phyloP scores from a whole-genome alignment of 108 stramenopile species.

The Pinguiococcus pyrenoidosus region DNA sequence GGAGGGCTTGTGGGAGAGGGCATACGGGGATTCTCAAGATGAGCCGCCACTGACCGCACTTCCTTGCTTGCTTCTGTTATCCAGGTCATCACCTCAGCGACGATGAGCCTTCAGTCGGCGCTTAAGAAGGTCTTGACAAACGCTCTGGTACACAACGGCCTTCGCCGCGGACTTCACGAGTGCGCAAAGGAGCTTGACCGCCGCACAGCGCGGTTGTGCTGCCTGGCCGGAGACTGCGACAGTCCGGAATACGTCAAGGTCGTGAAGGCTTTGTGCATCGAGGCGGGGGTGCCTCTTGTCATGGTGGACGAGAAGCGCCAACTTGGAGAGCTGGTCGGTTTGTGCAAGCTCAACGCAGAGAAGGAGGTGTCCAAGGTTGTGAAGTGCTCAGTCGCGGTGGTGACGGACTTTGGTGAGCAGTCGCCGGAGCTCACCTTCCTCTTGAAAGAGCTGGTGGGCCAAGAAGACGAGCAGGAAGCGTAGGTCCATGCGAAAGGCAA shows the following conservation, averaged over 20 bases:
- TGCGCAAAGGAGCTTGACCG: constrained; percentile 96
- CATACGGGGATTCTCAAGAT: no score
- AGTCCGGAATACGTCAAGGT: constrained; percentile 98
- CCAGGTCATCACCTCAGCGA: no score
- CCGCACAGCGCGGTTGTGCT: constrained; percentile 90
- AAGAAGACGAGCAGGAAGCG: no score
- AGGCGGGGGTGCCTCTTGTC: constrained; percentile 90
- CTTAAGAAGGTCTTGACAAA: constrained; percentile 94
- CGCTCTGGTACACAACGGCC: constrained; percentile 92
- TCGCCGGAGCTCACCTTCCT: constrained; percentile 82
- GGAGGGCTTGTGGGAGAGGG: no score
- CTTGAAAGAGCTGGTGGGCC: constrained; percentile 87
- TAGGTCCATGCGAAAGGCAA: no score
- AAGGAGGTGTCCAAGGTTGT: constrained; percentile 92
- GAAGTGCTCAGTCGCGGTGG: constrained; percentile 83
- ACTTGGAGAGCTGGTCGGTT: constrained; percentile 92
- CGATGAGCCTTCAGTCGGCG: no score
- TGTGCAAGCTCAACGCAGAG: constrained; percentile 91
- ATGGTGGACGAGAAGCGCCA: constrained; percentile 90
- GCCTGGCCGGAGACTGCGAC: constrained; percentile 96
- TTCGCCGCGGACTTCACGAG: constrained; percentile 96
- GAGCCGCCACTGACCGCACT: no score
- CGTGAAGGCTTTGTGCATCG: constrained; percentile 84
- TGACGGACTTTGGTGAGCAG: constrained; percentile 98
- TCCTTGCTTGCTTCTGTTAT: no score